These are phyloP conservation scores for Mycena galericulata DNA, from an alignment of 768 basidiomycete genomes.

Conservation along the genomic window DNA sequence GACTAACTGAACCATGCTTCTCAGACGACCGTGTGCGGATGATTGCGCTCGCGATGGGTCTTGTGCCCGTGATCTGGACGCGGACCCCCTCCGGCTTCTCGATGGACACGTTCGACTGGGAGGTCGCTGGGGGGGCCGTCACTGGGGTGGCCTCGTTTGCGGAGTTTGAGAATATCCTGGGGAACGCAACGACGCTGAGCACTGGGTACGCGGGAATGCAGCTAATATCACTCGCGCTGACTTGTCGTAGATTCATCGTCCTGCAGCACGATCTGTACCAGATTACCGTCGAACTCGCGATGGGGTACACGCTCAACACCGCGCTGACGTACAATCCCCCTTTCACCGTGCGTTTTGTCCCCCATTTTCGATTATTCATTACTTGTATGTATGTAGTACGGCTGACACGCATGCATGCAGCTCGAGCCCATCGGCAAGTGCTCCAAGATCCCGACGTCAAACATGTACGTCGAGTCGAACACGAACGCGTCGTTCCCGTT, in stretches of 20 bases:
- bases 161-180: constrained; percentile 81
- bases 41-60: constrained; percentile 90
- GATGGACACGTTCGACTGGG: constrained; percentile 73
- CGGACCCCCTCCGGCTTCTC: constrained; percentile 15
- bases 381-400: neutral
- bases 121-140: constrained; percentile 81
- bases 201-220: constrained; percentile 61
- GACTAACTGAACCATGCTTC: neutral
- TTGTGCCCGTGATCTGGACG: constrained; percentile 94
- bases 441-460: constrained; percentile 66
- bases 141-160: constrained; percentile 73
- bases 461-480: constrained; percentile 90
- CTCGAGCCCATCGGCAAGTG: constrained; percentile 86
- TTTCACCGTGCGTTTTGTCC: constrained; percentile 81
- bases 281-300: constrained; percentile 90
- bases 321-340: constrained; percentile 75
- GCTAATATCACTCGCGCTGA: too few species aligned
- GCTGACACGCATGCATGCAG: constrained; percentile 45
- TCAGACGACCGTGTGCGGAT: constrained; percentile 93
- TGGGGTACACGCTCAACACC: constrained; percentile 85
- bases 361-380: neutral
- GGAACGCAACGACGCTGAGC: constrained; percentile 68
- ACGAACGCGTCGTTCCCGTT: constrained; percentile 76
- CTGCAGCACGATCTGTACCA: constrained; percentile 89
- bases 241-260: constrained; percentile 77